These are phyloP conservation scores for Cladosporium sp. DNA, from an alignment of 2,329 filamentous ascomycete genomes.

Conservation along the genomic window DNA sequence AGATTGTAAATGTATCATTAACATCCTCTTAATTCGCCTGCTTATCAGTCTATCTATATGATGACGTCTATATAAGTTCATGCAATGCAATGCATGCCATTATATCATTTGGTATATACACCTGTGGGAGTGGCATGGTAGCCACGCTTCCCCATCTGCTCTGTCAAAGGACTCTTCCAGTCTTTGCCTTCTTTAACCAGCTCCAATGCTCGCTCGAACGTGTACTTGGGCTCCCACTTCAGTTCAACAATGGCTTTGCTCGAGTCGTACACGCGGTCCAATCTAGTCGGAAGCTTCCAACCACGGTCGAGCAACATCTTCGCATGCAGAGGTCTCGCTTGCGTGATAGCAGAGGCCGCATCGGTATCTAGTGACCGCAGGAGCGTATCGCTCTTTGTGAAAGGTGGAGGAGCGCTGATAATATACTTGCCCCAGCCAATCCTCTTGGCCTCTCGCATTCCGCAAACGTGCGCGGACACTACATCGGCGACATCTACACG, in stretches of 20 bases:
- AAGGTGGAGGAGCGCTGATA: conserved; percentile 28
- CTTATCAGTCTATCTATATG: not conserved
- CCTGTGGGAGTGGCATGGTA: conserved; percentile 27
- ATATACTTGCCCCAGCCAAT: conserved; percentile 27
- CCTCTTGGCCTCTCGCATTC: conserved; percentile 23
- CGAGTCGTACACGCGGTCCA: conserved; percentile 27
- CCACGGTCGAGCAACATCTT: conserved; percentile 22
- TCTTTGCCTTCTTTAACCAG: conserved; percentile 20
- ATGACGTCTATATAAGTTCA: not conserved
- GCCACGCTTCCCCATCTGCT: conserved; percentile 24
- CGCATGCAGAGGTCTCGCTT: conserved; percentile 20
- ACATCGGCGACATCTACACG: conserved; percentile 25
- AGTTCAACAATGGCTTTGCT: conserved; percentile 23
- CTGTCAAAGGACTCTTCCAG: conserved; percentile 25
- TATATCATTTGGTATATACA: conserved; percentile 23
- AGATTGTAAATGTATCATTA: not conserved
- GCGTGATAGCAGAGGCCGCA: conserved; percentile 9
- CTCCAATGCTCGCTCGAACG: conserved; percentile 25
- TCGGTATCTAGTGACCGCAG: conserved; percentile 17
- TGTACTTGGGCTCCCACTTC: conserved; percentile 25
- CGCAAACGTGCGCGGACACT: conserved; percentile 25
- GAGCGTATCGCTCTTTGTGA: conserved; percentile 14
- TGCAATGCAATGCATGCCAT: not conserved
- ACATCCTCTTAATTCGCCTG: not conserved
- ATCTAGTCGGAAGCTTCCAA: conserved; percentile 24